phyloP scores from a whole-genome alignment of 2,329 filamentous ascomycete genomes.

The Fusarium sp. region DNA sequence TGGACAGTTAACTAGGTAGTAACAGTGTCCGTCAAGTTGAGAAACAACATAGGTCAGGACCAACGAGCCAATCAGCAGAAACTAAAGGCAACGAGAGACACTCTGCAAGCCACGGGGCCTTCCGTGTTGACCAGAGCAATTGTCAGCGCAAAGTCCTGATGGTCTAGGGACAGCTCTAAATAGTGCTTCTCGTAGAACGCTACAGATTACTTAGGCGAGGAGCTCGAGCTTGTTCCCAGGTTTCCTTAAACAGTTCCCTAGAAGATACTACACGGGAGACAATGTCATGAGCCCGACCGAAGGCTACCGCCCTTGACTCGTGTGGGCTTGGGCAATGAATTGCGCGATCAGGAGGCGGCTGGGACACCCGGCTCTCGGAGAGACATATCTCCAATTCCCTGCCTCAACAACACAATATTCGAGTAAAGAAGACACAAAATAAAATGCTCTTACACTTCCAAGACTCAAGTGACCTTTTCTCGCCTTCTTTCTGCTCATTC shows the following conservation, averaged over 20 bases:
- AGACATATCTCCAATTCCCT: background rate
- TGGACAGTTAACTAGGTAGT: background rate
- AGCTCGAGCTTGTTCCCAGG: background rate
- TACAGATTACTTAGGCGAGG: background rate
- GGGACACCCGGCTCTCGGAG: constrained; percentile 23
- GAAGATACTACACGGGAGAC: background rate
- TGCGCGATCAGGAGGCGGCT: constrained; percentile 1
- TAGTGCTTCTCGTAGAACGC: background rate
- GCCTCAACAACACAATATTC: background rate
- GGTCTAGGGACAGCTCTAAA: background rate
- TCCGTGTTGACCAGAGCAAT: background rate
- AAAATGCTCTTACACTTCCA: background rate
- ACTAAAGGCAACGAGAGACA: background rate
- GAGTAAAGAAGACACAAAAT: background rate
- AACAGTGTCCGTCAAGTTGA: background rate
- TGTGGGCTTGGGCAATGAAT: background rate
- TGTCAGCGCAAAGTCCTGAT: background rate
- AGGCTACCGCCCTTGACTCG: background rate
- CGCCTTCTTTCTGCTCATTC: background rate
- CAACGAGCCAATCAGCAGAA: background rate
- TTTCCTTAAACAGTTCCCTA: background rate
- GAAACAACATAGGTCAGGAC: background rate
- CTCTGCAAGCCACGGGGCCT: background rate
- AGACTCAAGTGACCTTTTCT: background rate
- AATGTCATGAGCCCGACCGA: background rate